Conservation (phyloP, 306 rosid genomes). For the Mimosa bimucronata region DNA sequence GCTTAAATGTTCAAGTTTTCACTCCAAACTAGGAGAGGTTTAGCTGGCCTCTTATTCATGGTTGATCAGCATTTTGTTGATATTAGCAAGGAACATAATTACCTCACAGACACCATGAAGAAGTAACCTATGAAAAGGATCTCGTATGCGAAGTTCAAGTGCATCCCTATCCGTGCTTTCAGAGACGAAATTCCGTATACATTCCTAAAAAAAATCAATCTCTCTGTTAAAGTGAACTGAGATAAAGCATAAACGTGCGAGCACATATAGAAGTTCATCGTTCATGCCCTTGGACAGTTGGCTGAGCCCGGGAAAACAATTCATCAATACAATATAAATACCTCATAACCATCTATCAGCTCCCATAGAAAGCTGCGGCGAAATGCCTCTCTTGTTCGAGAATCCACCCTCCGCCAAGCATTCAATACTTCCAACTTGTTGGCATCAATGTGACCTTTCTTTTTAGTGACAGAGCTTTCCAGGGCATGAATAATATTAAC, state of each 20-base stretch:
- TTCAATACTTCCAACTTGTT: constrained; percentile 37
- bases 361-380: constrained; percentile 77
- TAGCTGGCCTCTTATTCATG: background rate
- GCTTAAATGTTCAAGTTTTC: background rate
- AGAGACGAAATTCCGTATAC: constrained; percentile 59
- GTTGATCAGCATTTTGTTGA: constrained; percentile 1
- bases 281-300: background rate
- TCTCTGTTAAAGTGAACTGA: background rate
- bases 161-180: constrained; percentile 51
- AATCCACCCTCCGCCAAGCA: constrained; percentile 52
- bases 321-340: constrained; percentile 36
- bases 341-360: constrained; percentile 86
- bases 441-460: constrained; percentile 60
- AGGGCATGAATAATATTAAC: constrained; percentile 65
- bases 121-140: constrained; percentile 83
- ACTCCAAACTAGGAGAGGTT: background rate
- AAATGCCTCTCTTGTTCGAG: constrained; percentile 90
- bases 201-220: constrained; percentile 48
- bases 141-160: constrained; percentile 66
- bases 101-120: constrained; percentile 99
- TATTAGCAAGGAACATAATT: constrained; percentile 8
- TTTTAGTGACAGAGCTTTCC: constrained; percentile 53
- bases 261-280: constrained; percentile 17
- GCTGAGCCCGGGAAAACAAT: background rate
- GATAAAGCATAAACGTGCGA: constrained; percentile 14